phyloP scores from a whole-genome alignment of 75 land plant genomes.

The Pinus albicaulis region DNA sequence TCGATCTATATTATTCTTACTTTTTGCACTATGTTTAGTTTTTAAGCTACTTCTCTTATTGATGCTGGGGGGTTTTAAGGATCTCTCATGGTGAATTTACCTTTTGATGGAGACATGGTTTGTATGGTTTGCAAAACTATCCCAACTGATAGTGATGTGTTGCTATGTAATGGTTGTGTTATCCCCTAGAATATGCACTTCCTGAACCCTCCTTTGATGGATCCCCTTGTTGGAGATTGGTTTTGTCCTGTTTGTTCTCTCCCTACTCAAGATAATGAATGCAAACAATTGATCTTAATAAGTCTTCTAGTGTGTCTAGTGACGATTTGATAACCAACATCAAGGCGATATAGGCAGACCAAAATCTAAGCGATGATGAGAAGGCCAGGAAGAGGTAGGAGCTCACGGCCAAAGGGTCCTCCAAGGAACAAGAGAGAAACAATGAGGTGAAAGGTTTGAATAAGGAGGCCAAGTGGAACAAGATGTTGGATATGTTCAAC shows the following conservation, averaged over 20 bases:
- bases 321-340: slow-evolving; percentile 41
- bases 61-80: neutral
- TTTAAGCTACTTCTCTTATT: neutral
- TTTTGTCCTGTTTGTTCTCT: slow-evolving; percentile 73
- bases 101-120: slow-evolving; percentile 74
- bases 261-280: neutral
- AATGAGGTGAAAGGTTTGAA: slow-evolving; percentile 4
- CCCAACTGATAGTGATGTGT: slow-evolving; percentile 44
- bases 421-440: neutral
- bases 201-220: slow-evolving; percentile 44
- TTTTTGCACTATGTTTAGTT: neutral
- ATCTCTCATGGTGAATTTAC: slow-evolving; percentile 48
- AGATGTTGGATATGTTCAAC: slow-evolving; percentile 39
- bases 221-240: slow-evolving; percentile 46
- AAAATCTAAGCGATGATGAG: slow-evolving; percentile 47
- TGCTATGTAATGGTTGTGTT: slow-evolving; percentile 66
- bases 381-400: slow-evolving; percentile 78
- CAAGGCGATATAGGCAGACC: slow-evolving; percentile 72
- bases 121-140: slow-evolving; percentile 72
- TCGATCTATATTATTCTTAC: neutral
- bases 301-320: neutral
- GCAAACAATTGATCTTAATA: neutral
- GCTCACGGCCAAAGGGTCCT: slow-evolving; percentile 37
- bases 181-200: slow-evolving; percentile 83
- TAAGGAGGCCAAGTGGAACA: slow-evolving; percentile 10